A percentile compares a stretch with the other conserved stretches of the same genome.
Conservation (phyloP, 2,329 filamentous ascomycete genomes). For the Exophiala sp. region DNA sequence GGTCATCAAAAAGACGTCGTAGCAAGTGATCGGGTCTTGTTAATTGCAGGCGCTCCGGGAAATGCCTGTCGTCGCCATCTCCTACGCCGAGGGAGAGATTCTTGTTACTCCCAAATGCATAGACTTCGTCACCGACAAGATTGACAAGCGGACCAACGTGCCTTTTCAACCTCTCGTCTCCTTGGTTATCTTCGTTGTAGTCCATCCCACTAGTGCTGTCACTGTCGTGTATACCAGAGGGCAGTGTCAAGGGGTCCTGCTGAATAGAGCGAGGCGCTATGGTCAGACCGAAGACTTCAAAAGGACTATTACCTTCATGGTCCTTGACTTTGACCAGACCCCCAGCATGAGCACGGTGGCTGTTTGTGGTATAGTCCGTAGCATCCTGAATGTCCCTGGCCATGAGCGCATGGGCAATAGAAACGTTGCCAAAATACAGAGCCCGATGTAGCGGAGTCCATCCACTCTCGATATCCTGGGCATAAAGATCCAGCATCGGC, state of each 20-base stretch:
- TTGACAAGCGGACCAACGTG: slow-evolving; percentile 34
- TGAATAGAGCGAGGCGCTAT: slow-evolving; percentile 70
- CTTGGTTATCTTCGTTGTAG: slow-evolving; percentile 47
- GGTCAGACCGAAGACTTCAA: slow-evolving; percentile 84
- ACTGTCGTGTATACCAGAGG: slow-evolving; percentile 25
- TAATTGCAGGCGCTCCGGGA: slow-evolving; percentile 74
- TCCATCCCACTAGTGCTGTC: slow-evolving; percentile 33
- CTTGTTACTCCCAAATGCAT: slow-evolving; percentile 92
- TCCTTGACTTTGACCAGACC: slow-evolving; percentile 92
- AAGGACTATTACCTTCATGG: slow-evolving; percentile 86
- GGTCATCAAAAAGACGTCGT: slow-evolving; percentile 64
- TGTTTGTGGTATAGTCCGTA: slow-evolving; percentile 55
- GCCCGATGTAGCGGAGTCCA: slow-evolving; percentile 94
- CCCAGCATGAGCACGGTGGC: slow-evolving; percentile 54
- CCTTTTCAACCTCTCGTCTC: slow-evolving; percentile 27
- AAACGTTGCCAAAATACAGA: slow-evolving; percentile 81
- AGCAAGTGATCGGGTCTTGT: slow-evolving; percentile 72
- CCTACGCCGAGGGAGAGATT: slow-evolving; percentile 88
- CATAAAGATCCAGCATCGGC: slow-evolving; percentile 75
- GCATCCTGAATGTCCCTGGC: slow-evolving; percentile 67
- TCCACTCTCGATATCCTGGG: slow-evolving; percentile 82
- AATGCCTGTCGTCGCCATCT: slow-evolving; percentile 93
- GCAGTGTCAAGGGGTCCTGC: slow-evolving; percentile 24
- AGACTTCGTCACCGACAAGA: slow-evolving; percentile 73
- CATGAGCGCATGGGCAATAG: slow-evolving; percentile 75